Base-by-base conservation (phyloP, 2,329 filamentous ascomycete species). In the Arachnomyces sp. region DNA sequence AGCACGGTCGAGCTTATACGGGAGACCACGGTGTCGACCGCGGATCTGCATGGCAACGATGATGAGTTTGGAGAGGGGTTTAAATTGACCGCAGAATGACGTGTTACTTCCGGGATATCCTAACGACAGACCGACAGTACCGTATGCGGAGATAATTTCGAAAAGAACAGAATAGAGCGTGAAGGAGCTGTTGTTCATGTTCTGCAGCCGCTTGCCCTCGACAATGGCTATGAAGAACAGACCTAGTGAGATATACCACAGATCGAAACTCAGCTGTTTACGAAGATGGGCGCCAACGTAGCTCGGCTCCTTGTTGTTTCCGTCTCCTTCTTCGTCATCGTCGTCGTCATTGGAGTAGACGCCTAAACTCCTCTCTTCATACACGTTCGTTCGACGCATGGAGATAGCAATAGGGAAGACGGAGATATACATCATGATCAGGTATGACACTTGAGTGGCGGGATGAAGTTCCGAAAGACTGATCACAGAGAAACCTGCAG, bases 361-460 rank as follows among this genome's bases (percentile, higher is more conserved):
- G 1, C 77, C 79, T 4, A 83, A 57, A 35, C 73, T 75, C 34
- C 71, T 68, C 59, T 96, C 90, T 63, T 95, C 90, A 67, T 96
- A 96, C 2, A 95, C 90, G 59, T 96, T 96, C 43, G 90, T 95
- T 48, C 86, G 75, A 39, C 90, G 87, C 53, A 96, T 84, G 5
- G 86, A 92, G 54, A 96, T 96, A 57, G 92, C 90, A 52, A 96
- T 94, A 4, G 90, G 90, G 52, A 95, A 94, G 44, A 95, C 86
- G 43, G 89, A 95, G 46, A 96, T 95, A 63, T 96, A 96, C 92
- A 96, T 96, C 92, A 96, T 96, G 62, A 96, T 82, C 63, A 96
- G 71, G 66, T 95, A 96, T 16, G 88, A 86, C 11, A 93, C 87
- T 54, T 95, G 89, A 43, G 95, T 86, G 3, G 85, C 92, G 1